phyloP scores from a whole-genome alignment of 768 basidiomycete genomes.

The Russula foetens region DNA sequence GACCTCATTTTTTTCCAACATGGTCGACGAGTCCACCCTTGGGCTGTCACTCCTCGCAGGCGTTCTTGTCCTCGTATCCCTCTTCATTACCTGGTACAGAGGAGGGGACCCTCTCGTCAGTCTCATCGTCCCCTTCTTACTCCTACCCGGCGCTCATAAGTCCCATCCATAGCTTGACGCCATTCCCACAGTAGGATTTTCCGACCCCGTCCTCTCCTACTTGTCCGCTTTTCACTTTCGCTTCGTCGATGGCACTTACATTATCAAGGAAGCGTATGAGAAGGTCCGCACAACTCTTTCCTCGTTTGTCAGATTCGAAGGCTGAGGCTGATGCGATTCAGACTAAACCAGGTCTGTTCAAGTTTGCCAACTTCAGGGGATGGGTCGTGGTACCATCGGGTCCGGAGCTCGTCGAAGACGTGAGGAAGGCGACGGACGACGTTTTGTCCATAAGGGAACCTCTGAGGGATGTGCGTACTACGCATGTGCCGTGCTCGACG shows the following conservation, averaged over 20 bases:
- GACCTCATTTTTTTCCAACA: not conserved
- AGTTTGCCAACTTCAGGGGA: slow-evolving; percentile 22
- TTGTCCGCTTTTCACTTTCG: not conserved
- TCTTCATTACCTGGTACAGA: not conserved
- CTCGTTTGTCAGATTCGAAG: not conserved
- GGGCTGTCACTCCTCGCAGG: not conserved
- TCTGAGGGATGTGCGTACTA: slow-evolving; percentile 27
- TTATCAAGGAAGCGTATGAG: not conserved
- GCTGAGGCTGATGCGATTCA: slow-evolving; percentile 2
- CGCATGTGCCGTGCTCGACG: not conserved
- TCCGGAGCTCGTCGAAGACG: slow-evolving; percentile 31
- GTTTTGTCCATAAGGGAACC: slow-evolving; percentile 30
- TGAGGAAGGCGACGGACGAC: slow-evolving; percentile 33
- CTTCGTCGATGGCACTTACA: not conserved
- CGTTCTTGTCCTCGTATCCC: not conserved
- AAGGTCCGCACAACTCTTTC: not conserved
- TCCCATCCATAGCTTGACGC: not conserved
- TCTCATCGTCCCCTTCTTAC: not conserved
- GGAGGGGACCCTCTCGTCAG: not conserved
- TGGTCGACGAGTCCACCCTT: not conserved
- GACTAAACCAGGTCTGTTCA: slow-evolving; percentile 27
- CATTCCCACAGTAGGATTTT: slow-evolving; percentile 28
- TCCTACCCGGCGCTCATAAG: not conserved
- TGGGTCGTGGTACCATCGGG: slow-evolving; percentile 36
- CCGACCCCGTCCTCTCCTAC: slow-evolving; percentile 25